phyloP scores from a whole-genome alignment of 768 basidiomycete genomes.

The Sarcomyxa edulis region DNA sequence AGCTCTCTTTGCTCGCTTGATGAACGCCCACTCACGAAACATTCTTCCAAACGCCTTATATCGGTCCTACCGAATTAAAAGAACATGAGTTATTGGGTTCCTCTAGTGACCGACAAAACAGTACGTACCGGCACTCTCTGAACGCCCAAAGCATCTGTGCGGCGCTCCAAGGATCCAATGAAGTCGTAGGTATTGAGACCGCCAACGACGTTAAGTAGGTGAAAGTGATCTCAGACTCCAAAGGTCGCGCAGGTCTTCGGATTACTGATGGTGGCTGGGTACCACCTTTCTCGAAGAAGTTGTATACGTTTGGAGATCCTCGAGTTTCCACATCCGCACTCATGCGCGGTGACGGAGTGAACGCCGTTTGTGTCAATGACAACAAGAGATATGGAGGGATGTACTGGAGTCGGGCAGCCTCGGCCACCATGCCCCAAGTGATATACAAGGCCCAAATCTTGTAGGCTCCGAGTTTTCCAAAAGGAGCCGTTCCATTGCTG shows the following conservation, averaged over 20 bases:
- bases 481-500: slow-evolving; percentile 15
- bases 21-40: slow-evolving; percentile 10
- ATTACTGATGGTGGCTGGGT: slow-evolving; percentile 12
- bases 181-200: slow-evolving; percentile 13
- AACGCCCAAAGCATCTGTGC: slow-evolving; percentile 6
- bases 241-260: slow-evolving; percentile 16
- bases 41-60: slow-evolving; percentile 1
- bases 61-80: slow-evolving; percentile 2
- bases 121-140: slow-evolving; percentile 4
- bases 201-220: slow-evolving; percentile 12
- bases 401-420: slow-evolving; percentile 6
- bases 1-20: slow-evolving; percentile 11
- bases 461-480: slow-evolving; percentile 8
- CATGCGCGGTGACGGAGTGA: slow-evolving; percentile 14
- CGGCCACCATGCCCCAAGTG: slow-evolving; percentile 15
- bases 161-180: slow-evolving; percentile 10
- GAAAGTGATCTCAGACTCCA: slow-evolving; percentile 13
- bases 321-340: slow-evolving; percentile 17
- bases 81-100: too few relatives aligned
- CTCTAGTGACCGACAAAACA: not conserved
- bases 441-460: slow-evolving; percentile 9
- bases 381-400: slow-evolving; percentile 3
- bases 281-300: slow-evolving; percentile 10
- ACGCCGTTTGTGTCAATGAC: slow-evolving; percentile 17
- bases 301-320: slow-evolving; percentile 10